Base-by-base conservation (phyloP, 805 yeast genomes). In the Candida silvicultrix region DNA sequence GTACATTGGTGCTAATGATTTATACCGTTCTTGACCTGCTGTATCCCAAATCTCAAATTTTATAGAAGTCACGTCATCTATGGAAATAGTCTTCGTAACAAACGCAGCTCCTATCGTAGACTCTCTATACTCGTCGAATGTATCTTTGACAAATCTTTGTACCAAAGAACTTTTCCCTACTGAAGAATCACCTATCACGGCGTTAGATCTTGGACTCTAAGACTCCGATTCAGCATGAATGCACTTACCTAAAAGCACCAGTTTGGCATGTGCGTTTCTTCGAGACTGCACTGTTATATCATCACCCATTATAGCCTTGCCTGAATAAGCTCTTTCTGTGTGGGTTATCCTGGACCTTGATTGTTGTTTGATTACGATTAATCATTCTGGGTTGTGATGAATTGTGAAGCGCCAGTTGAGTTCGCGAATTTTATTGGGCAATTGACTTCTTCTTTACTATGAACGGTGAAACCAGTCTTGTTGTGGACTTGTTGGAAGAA, bases 101-200 rank as follows among this genome's bases (percentile, higher is more conserved):
- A 92, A 94, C 0, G 98, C 99, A 4, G 99, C 99, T n/a, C 99
- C 99, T 45, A 94, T 94, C 2, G 99, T 94, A 38, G 95, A 86
- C 54, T 95, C 88, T 48, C 92, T 78, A 53, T 79, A 78, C 28
- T 79, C 83, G 53, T 88, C 94, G 62, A 92, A 94, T 0, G 80
- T 66, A 55, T 81, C 76, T 50, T 77, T 77, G 22, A 79, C 90
- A 56, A 90, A 89, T 44, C 97, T 70, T 53, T 85, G 85, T 1
- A 89, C 89, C 10, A 92, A 74, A 1, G 97, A 89, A 7, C 84
- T 41, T 59, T 84, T 86, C 21, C 95, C 95, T 19, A 86, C 95
- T 2, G 94, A 88, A 11, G 90, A 83, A 63, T 86, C 95, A 20
- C 88, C 35, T 31, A 31, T 11, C 25, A 15, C 7, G 18, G n/a